Base-by-base conservation (phyloP, 306 rosid species). In the Rosa multiflora region DNA sequence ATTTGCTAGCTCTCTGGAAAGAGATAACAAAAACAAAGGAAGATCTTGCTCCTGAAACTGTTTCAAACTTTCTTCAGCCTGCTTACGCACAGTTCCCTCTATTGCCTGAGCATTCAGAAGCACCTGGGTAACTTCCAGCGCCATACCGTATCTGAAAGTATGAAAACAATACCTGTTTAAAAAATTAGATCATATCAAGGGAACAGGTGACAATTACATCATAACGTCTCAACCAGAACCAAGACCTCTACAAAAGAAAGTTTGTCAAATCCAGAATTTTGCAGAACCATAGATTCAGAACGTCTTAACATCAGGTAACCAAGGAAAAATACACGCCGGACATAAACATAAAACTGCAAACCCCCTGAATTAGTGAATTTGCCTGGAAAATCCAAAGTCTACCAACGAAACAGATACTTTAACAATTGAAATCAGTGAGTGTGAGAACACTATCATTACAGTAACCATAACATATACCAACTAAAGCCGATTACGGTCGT, bases 21-120 rank as follows among this genome's bases (percentile, higher is more conserved):
- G 91, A 67, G 98, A 93, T 35, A 93, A 79, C 90, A 93, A 84
- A 82, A 88, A 91, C 75, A 91, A 87, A 49, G 95, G 85, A 84
- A 91, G 94, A 82, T 93, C 92, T 88, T 93, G 97, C 84, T 93
- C 98, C 92, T 93, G 98, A 81, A 90, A 91, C 80, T 93, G 97
- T 70, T 87, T 88, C 81, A 93, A 74, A 84, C 85, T 91, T 58
- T 91, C 98, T 84, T 93, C 98, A 3, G 98, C 95, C 43, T 87
- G 95, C 86, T 93, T 91, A 75, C 98, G 87, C 53, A 87, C 89
- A 15, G 47, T 76, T 72, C 93, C 93, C 71, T 93, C 98, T 48
- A 93, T 88, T 9, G 98, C 84, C 83, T 93, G 98, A 81, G 98
- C 98, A 87, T 83, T 88, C 83, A 93, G 78, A 79, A 93, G 93